Evolutionary conservation across 129 eudicot species (phyloP).

Genomic region (Chrysanthemum seticuspe): DNA sequence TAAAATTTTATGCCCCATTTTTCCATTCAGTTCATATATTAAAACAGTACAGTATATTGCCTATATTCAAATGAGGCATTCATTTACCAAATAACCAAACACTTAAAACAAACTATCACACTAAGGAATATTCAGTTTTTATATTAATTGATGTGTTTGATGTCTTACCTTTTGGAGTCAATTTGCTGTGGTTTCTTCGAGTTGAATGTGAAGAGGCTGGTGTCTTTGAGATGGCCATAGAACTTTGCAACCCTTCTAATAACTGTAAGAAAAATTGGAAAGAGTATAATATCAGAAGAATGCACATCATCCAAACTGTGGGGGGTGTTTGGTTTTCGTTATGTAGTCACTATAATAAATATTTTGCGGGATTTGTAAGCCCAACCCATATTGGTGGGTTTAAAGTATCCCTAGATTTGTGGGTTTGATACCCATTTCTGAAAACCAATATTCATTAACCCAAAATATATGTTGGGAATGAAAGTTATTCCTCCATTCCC

Average conservation of each 20-base stretch:
- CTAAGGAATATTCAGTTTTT: neutral
- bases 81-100: neutral
- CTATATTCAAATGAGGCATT: neutral
- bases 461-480: neutral
- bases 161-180: conserved; percentile 46
- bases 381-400: no score
- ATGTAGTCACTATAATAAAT: no score
- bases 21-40: neutral
- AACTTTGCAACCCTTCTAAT: conserved; percentile 89
- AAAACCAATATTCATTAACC: no score
- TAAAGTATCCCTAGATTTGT: no score
- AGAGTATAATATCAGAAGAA: neutral
- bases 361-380: no score
- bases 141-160: neutral
- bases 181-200: conserved; percentile 47
- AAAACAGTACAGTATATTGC: neutral
- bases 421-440: no score
- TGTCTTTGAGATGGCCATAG: conserved; percentile 57
- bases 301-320: no score
- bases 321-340: no score
- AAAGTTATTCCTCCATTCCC: neutral
- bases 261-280: conserved; percentile 42
- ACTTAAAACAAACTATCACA: neutral
- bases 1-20: neutral
- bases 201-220: conserved; percentile 62